phyloP scores from a whole-genome alignment of 768 basidiomycete genomes.

The Ramaria sp. region DNA sequence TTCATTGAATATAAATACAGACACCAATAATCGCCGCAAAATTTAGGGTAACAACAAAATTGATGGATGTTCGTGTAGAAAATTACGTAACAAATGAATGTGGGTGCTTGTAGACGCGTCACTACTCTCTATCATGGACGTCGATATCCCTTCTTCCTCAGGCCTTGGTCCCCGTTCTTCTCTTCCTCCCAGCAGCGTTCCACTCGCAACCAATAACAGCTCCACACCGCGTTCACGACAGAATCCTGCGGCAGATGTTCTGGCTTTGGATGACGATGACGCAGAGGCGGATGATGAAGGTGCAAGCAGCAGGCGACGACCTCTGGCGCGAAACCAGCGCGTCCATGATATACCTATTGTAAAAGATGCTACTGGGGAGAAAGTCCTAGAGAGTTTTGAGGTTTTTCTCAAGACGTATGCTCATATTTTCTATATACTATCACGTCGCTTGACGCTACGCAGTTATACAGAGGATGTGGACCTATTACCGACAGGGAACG shows the following conservation, averaged over 20 bases:
- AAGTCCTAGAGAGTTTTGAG: slow-evolving; percentile 86
- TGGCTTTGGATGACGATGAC: slow-evolving; percentile 28
- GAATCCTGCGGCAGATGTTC: slow-evolving; percentile 21
- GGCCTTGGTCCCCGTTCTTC: slow-evolving; percentile 31
- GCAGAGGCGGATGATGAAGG: slow-evolving; percentile 21
- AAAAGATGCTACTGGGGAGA: slow-evolving; percentile 91
- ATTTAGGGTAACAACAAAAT: too few species aligned
- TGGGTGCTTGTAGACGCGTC: slow-evolving; percentile 4
- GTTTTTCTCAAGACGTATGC: slow-evolving; percentile 84
- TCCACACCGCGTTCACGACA: slow-evolving; percentile 20
- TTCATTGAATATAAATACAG: too few species aligned
- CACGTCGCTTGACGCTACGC: slow-evolving; percentile 8
- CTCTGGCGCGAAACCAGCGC: slow-evolving; percentile 29
- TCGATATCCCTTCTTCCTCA: slow-evolving; percentile 10
- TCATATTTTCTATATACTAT: neutral
- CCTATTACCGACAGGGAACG: slow-evolving; percentile 60
- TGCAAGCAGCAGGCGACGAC: slow-evolving; percentile 31
- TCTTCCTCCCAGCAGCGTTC: slow-evolving; percentile 40
- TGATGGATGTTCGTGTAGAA: too few species aligned
- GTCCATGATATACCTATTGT: slow-evolving; percentile 75
- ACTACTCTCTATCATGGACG: neutral
- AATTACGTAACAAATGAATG: neutral
- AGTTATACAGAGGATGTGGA: slow-evolving; percentile 81
- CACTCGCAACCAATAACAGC: slow-evolving; percentile 24
- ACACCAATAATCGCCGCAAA: too few species aligned